Percentiles rank a stretch among this genome's conserved stretches.
These are phyloP conservation scores for Ceratocystis cacaofunesta DNA, from an alignment of 2,329 filamentous ascomycete genomes.

Conservation along the genomic window DNA sequence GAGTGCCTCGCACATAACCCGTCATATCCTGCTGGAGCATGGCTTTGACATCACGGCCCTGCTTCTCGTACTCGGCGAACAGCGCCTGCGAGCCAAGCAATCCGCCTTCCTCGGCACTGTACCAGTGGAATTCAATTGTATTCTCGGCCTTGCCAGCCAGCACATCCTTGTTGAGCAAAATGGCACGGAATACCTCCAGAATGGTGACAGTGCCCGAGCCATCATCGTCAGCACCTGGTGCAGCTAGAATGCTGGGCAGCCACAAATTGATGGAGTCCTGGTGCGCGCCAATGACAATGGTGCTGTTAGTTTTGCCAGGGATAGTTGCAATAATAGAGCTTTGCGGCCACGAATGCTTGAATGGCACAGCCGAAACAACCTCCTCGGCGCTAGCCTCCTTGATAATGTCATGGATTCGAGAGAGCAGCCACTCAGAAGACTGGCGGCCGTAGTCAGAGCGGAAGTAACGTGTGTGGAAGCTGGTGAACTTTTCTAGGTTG, in stretches of 20 bases:
- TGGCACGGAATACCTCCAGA: constrained; percentile 71
- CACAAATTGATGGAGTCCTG: constrained; percentile 94
- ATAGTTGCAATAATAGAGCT: constrained; percentile 84
- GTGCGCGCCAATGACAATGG: constrained; percentile 81
- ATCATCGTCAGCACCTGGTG: constrained; percentile 91
- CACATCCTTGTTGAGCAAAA: constrained; percentile 59
- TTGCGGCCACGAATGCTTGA: constrained; percentile 76
- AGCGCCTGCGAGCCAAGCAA: constrained; percentile 80
- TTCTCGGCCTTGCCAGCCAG: constrained; percentile 59
- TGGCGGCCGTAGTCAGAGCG: constrained; percentile 63
- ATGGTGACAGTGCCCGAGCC: constrained; percentile 89
- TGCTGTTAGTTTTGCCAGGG: constrained; percentile 65
- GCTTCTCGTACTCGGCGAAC: constrained; percentile 64
- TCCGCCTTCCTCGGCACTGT: constrained; percentile 78
- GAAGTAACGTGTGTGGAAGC: constrained; percentile 72
- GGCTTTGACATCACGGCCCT: constrained; percentile 64
- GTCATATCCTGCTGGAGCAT: constrained; percentile 99
- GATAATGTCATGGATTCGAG: constrained; percentile 58
- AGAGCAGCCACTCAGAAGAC: constrained; percentile 76
- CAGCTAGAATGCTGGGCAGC: constrained; percentile 66
- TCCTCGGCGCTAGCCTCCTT: constrained; percentile 53
- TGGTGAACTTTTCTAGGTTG: constrained; percentile 64
- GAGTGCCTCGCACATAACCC: constrained; percentile 67
- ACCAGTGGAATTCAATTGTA: constrained; percentile 95
- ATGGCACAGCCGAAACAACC: constrained; percentile 54